Percentiles rank a stretch among this genome's conserved stretches.
Conservation (phyloP, 2,329 filamentous ascomycete genomes). For the Pyricularia pennisetigena region DNA sequence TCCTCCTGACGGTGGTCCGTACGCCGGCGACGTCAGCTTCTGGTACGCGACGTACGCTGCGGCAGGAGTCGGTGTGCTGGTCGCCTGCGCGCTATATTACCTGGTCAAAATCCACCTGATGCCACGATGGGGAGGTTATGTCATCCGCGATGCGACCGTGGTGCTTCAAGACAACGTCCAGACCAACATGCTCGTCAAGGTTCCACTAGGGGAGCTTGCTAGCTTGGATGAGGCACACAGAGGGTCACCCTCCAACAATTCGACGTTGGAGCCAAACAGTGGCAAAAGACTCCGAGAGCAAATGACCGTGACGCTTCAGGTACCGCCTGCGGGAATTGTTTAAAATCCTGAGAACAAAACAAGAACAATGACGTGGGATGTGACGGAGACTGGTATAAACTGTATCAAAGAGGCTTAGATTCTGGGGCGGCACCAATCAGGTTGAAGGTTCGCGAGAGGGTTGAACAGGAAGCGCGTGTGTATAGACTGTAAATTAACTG, state of each 20-base stretch:
- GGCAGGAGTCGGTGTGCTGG: constrained; percentile 49
- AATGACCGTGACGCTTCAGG: neutral
- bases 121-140: constrained; percentile 30
- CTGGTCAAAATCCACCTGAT: constrained; percentile 33
- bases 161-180: constrained; percentile 30
- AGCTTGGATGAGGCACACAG: constrained; percentile 29
- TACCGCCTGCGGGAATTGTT: neutral
- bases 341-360: neutral
- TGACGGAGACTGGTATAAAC: neutral
- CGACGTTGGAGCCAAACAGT: neutral
- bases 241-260: neutral
- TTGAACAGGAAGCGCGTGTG: neutral
- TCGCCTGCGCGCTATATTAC: constrained; percentile 37
- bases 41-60: constrained; percentile 64
- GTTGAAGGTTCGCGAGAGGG: neutral
- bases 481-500: neutral
- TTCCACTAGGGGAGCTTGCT: constrained; percentile 29
- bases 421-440: neutral
- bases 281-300: neutral
- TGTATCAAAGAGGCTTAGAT: neutral
- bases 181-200: constrained; percentile 35
- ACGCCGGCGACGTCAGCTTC: constrained; percentile 58
- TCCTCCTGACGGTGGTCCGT: constrained; percentile 48
- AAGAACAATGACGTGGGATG: neutral
- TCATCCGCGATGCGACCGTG: constrained; percentile 36